These are phyloP conservation scores for Gaillardinia entomophila DNA, from an alignment of 805 yeast genomes.

Conservation along the genomic window DNA sequence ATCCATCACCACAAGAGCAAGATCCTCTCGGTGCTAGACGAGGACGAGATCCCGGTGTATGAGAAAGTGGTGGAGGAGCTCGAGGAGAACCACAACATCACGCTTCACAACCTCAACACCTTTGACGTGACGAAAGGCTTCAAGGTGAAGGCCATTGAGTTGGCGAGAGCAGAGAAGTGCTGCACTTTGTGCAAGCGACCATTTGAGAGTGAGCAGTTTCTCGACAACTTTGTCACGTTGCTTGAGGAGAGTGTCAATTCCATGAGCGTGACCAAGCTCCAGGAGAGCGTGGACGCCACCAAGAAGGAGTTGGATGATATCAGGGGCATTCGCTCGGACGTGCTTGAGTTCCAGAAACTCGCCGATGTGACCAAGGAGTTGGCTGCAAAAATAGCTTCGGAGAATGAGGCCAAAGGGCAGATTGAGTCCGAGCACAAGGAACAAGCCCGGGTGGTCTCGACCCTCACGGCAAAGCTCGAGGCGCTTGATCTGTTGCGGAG, in stretches of 20 bases:
- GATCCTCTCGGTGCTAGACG: constrained; percentile 21
- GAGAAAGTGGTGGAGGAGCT: constrained; percentile 46
- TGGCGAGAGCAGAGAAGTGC: constrained; percentile 50
- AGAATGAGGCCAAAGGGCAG: constrained; percentile 1
- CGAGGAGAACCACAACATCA: constrained; percentile 56
- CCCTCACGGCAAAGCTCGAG: constrained; percentile 4
- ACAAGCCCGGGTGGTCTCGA: constrained; percentile 3
- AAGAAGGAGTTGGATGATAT: constrained; percentile 25
- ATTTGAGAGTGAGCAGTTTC: constrained; percentile 42
- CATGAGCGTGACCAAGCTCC: constrained; percentile 21
- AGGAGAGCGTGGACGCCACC: constrained; percentile 22
- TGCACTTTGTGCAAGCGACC: constrained; percentile 72
- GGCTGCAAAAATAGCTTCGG: constrained; percentile 1
- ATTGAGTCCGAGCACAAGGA: constrained; percentile 1
- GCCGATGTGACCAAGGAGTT: constrained; percentile 7
- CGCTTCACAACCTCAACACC: constrained; percentile 62
- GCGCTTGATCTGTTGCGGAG: constrained; percentile 14
- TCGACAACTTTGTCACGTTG: constrained; percentile 20
- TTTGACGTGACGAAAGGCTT: constrained; percentile 64
- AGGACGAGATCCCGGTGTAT: constrained; percentile 44
- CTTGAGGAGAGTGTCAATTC: constrained; percentile 23
- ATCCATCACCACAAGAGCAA: constrained; percentile 1
- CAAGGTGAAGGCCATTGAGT: constrained; percentile 61
- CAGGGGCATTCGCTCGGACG: constrained; percentile 23
- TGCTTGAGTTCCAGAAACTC: constrained; percentile 21